Conservation (phyloP, 257 asterid genomes). For the Parsonsia alboflavescens region DNA sequence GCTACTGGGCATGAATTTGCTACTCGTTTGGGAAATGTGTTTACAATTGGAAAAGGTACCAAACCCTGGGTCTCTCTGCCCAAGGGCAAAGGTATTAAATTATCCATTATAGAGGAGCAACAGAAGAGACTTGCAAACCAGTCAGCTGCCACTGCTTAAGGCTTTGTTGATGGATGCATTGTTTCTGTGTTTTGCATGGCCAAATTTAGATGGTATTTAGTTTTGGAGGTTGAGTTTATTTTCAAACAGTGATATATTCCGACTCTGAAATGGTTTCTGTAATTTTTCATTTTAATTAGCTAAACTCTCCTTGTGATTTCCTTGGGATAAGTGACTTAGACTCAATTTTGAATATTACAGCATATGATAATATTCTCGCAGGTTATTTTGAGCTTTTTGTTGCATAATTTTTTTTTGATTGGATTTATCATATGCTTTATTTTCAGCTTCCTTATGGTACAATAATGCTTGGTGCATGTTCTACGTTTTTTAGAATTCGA, state of each 20-base stretch:
- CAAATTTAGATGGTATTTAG: background rate
- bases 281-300: background rate
- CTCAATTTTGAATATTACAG: background rate
- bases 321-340: background rate
- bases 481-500: too few relatives aligned
- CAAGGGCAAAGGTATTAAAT: slow-evolving; percentile 68
- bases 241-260: too few relatives aligned
- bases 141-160: slow-evolving; percentile 43
- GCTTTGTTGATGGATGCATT: background rate
- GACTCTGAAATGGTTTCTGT: slow-evolving; percentile 2
- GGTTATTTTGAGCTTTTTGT: background rate
- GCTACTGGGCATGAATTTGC: slow-evolving; percentile 71
- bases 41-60: slow-evolving; percentile 66
- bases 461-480: too few relatives aligned
- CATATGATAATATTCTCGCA: background rate
- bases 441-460: too few relatives aligned
- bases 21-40: slow-evolving; percentile 63
- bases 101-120: slow-evolving; percentile 66
- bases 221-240: background rate
- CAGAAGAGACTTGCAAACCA: slow-evolving; percentile 60
- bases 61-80: slow-evolving; percentile 82
- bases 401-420: background rate
- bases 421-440: too few relatives aligned
- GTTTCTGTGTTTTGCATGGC: too few relatives aligned
- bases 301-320: background rate